phyloP scores from a whole-genome alignment of 768 basidiomycete genomes.

The Tricholoma bakamatsutake region DNA sequence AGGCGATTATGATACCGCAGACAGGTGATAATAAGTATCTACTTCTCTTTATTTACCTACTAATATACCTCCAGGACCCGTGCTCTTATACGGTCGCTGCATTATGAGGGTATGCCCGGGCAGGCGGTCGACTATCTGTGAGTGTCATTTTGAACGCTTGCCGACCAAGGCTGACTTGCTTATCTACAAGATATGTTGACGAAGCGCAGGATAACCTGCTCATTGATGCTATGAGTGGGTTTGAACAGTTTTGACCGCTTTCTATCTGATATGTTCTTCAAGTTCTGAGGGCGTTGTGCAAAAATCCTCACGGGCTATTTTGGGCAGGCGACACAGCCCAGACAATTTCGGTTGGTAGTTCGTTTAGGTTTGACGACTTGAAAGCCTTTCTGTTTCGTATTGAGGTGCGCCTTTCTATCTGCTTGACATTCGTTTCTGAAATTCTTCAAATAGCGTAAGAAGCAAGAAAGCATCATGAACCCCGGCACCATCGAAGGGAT shows the following conservation, averaged over 20 bases:
- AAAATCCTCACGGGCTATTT: slow-evolving; percentile 60
- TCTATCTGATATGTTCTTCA: not conserved
- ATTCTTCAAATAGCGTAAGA: slow-evolving; percentile 3
- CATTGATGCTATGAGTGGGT: slow-evolving; percentile 53
- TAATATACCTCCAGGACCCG: slow-evolving; percentile 39
- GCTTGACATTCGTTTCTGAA: not conserved
- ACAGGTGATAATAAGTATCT: slow-evolving; percentile 34
- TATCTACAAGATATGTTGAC: slow-evolving; percentile 57
- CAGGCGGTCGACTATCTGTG: slow-evolving; percentile 51
- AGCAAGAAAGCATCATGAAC: slow-evolving; percentile 5
- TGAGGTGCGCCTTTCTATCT: slow-evolving; percentile 39
- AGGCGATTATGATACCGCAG: slow-evolving; percentile 50
- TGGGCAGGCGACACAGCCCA: slow-evolving; percentile 83
- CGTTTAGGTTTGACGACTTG: slow-evolving; percentile 66
- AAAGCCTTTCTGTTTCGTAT: slow-evolving; percentile 60
- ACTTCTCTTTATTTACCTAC: not conserved
- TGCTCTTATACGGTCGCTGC: slow-evolving; percentile 34
- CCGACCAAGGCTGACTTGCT: not conserved
- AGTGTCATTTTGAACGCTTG: slow-evolving; percentile 7
- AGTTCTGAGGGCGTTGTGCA: slow-evolving; percentile 60
- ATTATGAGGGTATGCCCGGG: slow-evolving; percentile 27
- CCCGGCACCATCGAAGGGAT: not conserved
- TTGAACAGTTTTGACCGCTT: not conserved
- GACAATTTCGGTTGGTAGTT: slow-evolving; percentile 67
- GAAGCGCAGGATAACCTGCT: slow-evolving; percentile 70